Base-by-base conservation (phyloP, 2,329 filamentous ascomycete genomes). In the Ustulina deusta region DNA sequence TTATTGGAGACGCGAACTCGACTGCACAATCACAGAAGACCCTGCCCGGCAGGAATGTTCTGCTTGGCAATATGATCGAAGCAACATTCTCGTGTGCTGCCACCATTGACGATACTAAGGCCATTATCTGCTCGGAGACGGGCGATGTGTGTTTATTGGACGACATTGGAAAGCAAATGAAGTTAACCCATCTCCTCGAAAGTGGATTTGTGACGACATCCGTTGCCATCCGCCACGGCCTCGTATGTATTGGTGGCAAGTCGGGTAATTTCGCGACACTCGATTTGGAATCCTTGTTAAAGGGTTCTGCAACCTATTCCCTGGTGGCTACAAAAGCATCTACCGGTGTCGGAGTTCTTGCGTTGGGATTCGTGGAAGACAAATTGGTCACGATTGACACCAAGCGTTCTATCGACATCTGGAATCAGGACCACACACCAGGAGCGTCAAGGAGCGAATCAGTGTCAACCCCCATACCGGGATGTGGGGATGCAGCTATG, bases 71-170 rank as follows among this genome's bases (percentile, higher is more conserved):
- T 13, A 83, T 99, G 68, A 87, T 94, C 5, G 95, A 98, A 68
- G 89, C 90, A 7, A 95, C 90, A 0, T 98, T 99, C 75, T 93
- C 90, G 20, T 93, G 92, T 70, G 89, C 93, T 5, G 87, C 90
- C 17, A 83, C 88, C 17, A 87, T 97, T 38, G 90, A 91, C 42
- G 88, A 92, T 40, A 87, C 86, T 48, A 91, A 90, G 74, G 91
- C 94, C 20, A 87, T 98, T 46, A 84, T 98, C 48, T 96, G 93
- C 80, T 93, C 95, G 3, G 94, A 97, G 75, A 88, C 89, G 66
- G 96, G 96, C 32, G 91, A 97, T 75, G 84, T 99, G n/a, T 98
- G 95, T 79, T 83, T 97, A 34, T 83, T 97, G 36, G 92, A 97
- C 70, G 92, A 97, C 72, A 87, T 86, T 36, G 89, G 87, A 59